These are phyloP conservation scores for Hypholoma fasciculare DNA, from an alignment of 768 basidiomycete species.

Conservation along the genomic window DNA sequence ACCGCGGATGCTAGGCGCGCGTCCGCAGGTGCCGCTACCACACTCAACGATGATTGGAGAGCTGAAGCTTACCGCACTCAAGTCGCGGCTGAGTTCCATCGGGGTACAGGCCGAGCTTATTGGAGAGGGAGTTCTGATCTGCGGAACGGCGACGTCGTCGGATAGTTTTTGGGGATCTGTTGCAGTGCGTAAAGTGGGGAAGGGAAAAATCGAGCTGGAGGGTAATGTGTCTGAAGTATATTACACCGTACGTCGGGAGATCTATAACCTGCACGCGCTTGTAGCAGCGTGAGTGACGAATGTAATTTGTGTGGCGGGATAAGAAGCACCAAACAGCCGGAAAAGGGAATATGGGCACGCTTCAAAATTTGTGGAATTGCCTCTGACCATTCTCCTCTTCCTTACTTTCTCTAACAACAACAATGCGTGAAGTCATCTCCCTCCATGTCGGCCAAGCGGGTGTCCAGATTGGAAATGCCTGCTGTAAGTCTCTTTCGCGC, in stretches of 20 bases:
- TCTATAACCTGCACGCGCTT: slow-evolving; percentile 89
- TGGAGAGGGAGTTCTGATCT: slow-evolving; percentile 96
- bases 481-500: slow-evolving; percentile 62
- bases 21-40: slow-evolving; percentile 67
- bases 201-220: slow-evolving; percentile 87
- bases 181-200: slow-evolving; percentile 84
- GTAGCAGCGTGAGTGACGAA: slow-evolving; percentile 47
- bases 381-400: slow-evolving; percentile 29
- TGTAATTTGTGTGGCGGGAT: too few species aligned
- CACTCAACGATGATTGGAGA: slow-evolving; percentile 98
- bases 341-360: slow-evolving; percentile 25
- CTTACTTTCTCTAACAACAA: slow-evolving; percentile 15
- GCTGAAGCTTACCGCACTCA: slow-evolving; percentile 87
- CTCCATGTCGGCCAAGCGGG: slow-evolving; percentile 99
- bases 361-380: slow-evolving; percentile 29
- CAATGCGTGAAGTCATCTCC: slow-evolving; percentile 95
- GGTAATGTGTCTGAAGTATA: slow-evolving; percentile 88
- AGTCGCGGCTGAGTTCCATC: slow-evolving; percentile 70
- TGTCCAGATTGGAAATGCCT: slow-evolving; percentile 97
- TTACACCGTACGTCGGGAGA: slow-evolving; percentile 84
- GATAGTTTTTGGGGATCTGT: slow-evolving; percentile 67
- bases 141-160: slow-evolving; percentile 54
- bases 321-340: slow-evolving; percentile 24
- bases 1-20: slow-evolving; percentile 60
- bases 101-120: slow-evolving; percentile 91